A percentile compares a stretch with the other conserved stretches of the same genome.
Evolutionary conservation across 495 filamentous ascomycete genomes (phyloP).

Genomic region (Aspergillus bridgeri): DNA sequence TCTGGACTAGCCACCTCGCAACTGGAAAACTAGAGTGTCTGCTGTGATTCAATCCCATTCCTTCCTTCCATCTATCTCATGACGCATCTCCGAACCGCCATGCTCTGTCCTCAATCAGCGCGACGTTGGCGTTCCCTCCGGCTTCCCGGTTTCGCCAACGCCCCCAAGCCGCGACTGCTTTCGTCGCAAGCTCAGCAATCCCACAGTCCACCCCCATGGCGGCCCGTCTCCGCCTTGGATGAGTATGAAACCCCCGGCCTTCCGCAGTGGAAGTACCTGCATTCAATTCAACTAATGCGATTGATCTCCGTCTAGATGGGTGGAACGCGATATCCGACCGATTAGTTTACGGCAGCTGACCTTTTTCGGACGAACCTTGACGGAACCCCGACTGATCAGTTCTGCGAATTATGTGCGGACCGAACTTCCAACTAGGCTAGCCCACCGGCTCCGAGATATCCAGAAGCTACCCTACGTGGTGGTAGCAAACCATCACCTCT

Average conservation of each 20-base stretch:
- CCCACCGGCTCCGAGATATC: slow-evolving; percentile 95
- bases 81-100: slow-evolving; percentile 22
- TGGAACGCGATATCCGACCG: slow-evolving; percentile 75
- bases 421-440: slow-evolving; percentile 89
- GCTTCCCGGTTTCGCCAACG: slow-evolving; percentile 10
- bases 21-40: not conserved
- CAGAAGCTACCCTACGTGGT: slow-evolving; percentile 95
- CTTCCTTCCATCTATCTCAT: not conserved
- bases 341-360: slow-evolving; percentile 90
- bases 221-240: slow-evolving; percentile 78
- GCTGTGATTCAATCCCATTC: not conserved
- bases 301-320: slow-evolving; percentile 70
- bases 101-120: slow-evolving; percentile 35
- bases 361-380: slow-evolving; percentile 89
- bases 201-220: slow-evolving; percentile 62
- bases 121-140: slow-evolving; percentile 29
- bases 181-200: slow-evolving; percentile 14
- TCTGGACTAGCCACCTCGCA: slow-evolving; percentile 1
- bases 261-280: slow-evolving; percentile 12
- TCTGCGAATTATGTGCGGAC: slow-evolving; percentile 97
- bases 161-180: slow-evolving; percentile 23
- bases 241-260: slow-evolving; percentile 57
- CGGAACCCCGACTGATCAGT: slow-evolving; percentile 82
- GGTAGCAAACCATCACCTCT: slow-evolving; percentile 90
- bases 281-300: slow-evolving; percentile 10